phyloP scores from a whole-genome alignment of 2,329 filamentous ascomycete species.

The Triangularia verruculosa region DNA sequence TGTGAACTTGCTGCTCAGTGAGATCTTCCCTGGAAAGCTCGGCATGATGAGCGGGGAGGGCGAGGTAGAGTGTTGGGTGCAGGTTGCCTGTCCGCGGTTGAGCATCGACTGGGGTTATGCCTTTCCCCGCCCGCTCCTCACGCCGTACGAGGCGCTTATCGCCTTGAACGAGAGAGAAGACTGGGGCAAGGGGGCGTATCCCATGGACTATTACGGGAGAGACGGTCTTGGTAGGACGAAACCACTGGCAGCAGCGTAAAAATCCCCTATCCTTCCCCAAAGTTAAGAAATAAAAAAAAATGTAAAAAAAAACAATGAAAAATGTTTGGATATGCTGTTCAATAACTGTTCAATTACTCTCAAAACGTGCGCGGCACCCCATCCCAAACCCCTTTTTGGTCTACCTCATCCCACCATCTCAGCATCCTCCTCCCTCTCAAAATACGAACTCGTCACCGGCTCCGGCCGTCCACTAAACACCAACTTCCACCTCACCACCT shows the following conservation, averaged over 20 bases:
- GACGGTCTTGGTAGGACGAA: slow-evolving; percentile 84
- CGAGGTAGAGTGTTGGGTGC: slow-evolving; percentile 97
- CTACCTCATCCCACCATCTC: not conserved
- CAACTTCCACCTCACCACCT: slow-evolving; percentile 84
- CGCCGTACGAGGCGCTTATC: slow-evolving; percentile 91
- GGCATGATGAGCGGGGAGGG: slow-evolving; percentile 88
- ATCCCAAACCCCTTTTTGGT: too few relatives aligned
- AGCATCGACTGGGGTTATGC: slow-evolving; percentile 99
- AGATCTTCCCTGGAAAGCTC: slow-evolving; percentile 95
- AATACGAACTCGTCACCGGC: slow-evolving; percentile 55
- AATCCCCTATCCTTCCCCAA: not conserved
- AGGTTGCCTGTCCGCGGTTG: slow-evolving; percentile 92
- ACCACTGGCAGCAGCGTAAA: slow-evolving; percentile 31
- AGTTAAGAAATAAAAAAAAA: not conserved
- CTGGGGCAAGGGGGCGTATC: slow-evolving; percentile 76
- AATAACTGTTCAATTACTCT: too few relatives aligned
- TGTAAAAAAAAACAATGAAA: too few relatives aligned
- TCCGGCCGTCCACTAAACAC: slow-evolving; percentile 82
- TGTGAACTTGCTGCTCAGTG: slow-evolving; percentile 81
- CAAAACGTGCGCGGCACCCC: too few relatives aligned
- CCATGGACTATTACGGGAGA: slow-evolving; percentile 97
- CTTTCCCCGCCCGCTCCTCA: slow-evolving; percentile 82
- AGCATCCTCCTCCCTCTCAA: not conserved
- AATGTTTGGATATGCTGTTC: too few relatives aligned
- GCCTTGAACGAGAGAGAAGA: slow-evolving; percentile 77